Percentiles rank a stretch among this genome's conserved stretches.
These are phyloP conservation scores for Trypanosoma scelopori DNA, from an alignment of 208 protist species.

Conservation along the genomic window DNA sequence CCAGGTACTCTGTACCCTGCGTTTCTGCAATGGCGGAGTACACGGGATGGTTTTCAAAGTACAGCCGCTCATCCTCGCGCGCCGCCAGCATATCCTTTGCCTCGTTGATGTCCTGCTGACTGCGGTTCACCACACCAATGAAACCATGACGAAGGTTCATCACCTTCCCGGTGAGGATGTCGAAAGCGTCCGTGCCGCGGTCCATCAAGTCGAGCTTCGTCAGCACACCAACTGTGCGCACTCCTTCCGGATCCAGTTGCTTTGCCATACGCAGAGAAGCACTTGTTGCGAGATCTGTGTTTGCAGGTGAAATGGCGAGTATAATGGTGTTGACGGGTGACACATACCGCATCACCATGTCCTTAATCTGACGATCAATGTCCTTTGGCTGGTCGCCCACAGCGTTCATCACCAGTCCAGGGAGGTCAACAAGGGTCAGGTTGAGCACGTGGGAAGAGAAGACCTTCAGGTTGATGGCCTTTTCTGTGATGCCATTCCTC, in stretches of 20 bases:
- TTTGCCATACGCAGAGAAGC: constrained; percentile 97
- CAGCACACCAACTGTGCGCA: constrained; percentile 98
- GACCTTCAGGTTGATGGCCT: constrained; percentile 98
- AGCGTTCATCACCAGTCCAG: constrained; percentile 98
- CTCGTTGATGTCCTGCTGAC: constrained; percentile 96
- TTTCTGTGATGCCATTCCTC: constrained; percentile 92
- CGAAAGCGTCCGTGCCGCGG: constrained; percentile 96
- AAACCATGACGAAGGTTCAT: constrained; percentile 96
- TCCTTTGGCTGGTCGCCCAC: constrained; percentile 98
- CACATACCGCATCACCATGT: constrained; percentile 98
- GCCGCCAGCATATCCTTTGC: constrained; percentile 88
- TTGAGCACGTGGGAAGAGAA: constrained; percentile 95
- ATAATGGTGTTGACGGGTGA: constrained; percentile 97
- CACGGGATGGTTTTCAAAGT: constrained; percentile 91
- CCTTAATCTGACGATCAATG: constrained; percentile 97
- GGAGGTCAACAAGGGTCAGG: constrained; percentile 99
- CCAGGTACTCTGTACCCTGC: constrained; percentile 90
- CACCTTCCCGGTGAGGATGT: constrained; percentile 94
- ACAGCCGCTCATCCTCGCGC: constrained; percentile 88
- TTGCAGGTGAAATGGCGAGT: constrained; percentile 98
- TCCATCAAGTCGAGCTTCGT: constrained; percentile 99
- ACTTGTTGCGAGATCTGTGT: constrained; percentile 99
- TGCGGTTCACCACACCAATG: constrained; percentile 98
- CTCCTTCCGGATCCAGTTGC: constrained; percentile 96
- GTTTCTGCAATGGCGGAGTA: constrained; percentile 90